Conservation (phyloP, 495 filamentous ascomycete genomes). For the Podospora pseudopauciseta region DNA sequence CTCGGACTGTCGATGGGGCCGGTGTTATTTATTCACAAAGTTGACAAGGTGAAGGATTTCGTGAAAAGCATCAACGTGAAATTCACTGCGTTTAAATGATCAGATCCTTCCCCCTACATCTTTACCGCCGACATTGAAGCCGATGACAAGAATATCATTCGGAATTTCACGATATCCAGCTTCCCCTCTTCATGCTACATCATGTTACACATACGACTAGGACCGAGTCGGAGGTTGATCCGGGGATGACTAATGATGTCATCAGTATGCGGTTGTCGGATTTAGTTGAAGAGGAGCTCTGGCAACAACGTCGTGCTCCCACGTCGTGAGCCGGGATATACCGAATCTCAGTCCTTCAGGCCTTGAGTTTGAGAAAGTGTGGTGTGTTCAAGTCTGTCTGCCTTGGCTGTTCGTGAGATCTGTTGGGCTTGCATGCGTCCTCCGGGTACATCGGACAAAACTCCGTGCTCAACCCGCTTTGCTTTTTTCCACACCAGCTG, state of each 20-base stretch:
- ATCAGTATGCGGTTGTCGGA: neutral
- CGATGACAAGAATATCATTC: neutral
- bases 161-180: neutral
- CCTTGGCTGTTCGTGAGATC: no score
- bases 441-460: no score
- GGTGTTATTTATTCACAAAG: neutral
- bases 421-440: no score
- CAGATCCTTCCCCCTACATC: neutral
- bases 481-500: no score
- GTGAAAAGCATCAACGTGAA: neutral
- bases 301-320: neutral
- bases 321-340: no score
- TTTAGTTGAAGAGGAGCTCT: neutral
- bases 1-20: neutral
- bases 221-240: neutral
- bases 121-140: neutral
- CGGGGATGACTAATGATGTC: neutral
- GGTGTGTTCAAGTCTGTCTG: no score
- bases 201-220: neutral
- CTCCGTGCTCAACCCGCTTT: no score
- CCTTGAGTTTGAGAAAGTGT: no score
- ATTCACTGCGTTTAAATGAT: neutral
- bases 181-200: neutral
- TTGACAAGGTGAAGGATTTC: neutral
- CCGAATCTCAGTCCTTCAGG: no score